These are phyloP conservation scores for Rhinocladiella similis DNA, from an alignment of 2,329 filamentous ascomycete genomes.

Conservation along the genomic window DNA sequence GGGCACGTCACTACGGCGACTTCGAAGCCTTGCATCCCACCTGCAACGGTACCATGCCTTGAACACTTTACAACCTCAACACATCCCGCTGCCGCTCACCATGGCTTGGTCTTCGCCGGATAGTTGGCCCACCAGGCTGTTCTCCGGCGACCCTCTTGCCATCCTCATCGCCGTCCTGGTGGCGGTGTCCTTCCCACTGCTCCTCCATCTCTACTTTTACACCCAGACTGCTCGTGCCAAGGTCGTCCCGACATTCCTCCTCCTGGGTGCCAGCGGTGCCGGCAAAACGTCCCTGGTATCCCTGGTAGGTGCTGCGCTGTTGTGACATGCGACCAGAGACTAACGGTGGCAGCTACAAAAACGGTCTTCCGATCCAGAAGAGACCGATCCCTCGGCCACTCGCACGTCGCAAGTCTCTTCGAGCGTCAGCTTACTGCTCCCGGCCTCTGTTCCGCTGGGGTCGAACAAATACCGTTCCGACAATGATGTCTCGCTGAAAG, in stretches of 20 bases:
- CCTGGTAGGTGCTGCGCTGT: conserved; percentile 53
- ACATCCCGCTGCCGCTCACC: conserved; percentile 3
- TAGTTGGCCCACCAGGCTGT: conserved; percentile 42
- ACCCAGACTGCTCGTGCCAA: conserved; percentile 63
- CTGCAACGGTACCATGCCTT: not conserved
- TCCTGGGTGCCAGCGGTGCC: conserved; percentile 75
- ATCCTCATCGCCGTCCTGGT: conserved; percentile 70
- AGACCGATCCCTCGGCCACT: conserved; percentile 59
- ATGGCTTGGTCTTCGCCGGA: conserved; percentile 40
- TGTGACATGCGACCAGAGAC: conserved; percentile 46
- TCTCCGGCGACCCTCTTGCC: conserved; percentile 43
- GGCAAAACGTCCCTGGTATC: conserved; percentile 91
- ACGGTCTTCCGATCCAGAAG: conserved; percentile 50
- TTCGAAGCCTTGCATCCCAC: conserved; percentile 1
- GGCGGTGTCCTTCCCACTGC: conserved; percentile 69
- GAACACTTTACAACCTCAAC: not conserved
- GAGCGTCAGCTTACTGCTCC: conserved; percentile 57
- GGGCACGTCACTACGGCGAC: not conserved
- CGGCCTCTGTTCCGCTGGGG: conserved; percentile 51
- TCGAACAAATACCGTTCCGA: conserved; percentile 65
- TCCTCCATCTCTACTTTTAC: conserved; percentile 76
- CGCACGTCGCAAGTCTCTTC: conserved; percentile 65
- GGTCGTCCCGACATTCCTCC: conserved; percentile 72
- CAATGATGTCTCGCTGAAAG: conserved; percentile 67
- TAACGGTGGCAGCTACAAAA: conserved; percentile 41